A percentile compares a stretch with the other conserved stretches of the same genome.
phyloP scores from a whole-genome alignment of 1,284 basidiomycete genomes.

The Acaromyces ingoldii region DNA sequence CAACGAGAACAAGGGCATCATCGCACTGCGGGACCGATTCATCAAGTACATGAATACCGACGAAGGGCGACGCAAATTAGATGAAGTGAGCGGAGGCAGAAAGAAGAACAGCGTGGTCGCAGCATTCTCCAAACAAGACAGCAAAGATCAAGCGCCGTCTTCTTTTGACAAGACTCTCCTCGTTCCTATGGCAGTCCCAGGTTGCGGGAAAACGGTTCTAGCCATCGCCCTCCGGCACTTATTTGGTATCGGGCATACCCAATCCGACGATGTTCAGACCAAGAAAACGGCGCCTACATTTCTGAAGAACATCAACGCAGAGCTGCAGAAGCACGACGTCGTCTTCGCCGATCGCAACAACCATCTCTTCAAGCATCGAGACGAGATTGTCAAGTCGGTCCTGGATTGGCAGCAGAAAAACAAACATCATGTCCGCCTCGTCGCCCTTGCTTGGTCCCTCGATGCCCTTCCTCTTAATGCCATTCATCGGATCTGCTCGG shows the following conservation, averaged over 20 bases:
- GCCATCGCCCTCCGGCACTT: slow-evolving; percentile 71
- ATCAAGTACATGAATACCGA: slow-evolving; percentile 62
- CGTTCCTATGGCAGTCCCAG: slow-evolving; percentile 83
- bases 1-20: slow-evolving; percentile 71
- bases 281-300: slow-evolving; percentile 77
- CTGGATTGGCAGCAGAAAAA: neutral
- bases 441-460: slow-evolving; percentile 36
- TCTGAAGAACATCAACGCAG: slow-evolving; percentile 64
- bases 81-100: slow-evolving; percentile 50
- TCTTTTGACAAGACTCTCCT: slow-evolving; percentile 70
- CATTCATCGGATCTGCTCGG: slow-evolving; percentile 30
- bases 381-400: slow-evolving; percentile 35
- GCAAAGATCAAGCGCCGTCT: slow-evolving; percentile 22
- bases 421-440: slow-evolving; percentile 24
- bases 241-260: slow-evolving; percentile 65
- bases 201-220: slow-evolving; percentile 89
- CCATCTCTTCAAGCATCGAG: slow-evolving; percentile 44
- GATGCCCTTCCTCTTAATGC: slow-evolving; percentile 30
- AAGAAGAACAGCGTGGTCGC: slow-evolving; percentile 48
- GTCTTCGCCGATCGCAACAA: slow-evolving; percentile 50
- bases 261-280: slow-evolving; percentile 78
- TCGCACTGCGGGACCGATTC: slow-evolving; percentile 75
- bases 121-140: neutral
- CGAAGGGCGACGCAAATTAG: slow-evolving; percentile 37
- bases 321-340: slow-evolving; percentile 22